Percentiles rank a stretch among this genome's conserved stretches.
These are phyloP conservation scores for Aquilaria malaccensis DNA, from an alignment of 345 rosid species.

Conservation along the genomic window DNA sequence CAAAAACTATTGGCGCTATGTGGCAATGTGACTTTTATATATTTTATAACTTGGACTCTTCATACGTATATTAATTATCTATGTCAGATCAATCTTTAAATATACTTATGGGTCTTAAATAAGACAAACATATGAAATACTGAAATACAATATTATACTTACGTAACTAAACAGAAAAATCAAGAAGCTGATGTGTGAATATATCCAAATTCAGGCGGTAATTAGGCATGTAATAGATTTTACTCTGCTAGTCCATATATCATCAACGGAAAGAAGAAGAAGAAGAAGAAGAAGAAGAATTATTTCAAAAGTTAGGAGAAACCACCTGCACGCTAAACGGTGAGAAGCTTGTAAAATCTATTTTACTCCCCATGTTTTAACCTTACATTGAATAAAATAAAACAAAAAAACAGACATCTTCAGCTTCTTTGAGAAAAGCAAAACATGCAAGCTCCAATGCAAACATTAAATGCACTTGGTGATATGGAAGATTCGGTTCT, in stretches of 20 bases:
- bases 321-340: conserved; percentile 6
- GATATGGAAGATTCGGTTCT: conserved; percentile 72
- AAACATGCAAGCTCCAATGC: conserved; percentile 36
- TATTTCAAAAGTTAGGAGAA: conserved; percentile 1
- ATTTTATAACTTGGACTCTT: too few species aligned
- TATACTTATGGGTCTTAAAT: too few species aligned
- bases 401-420: conserved; percentile 68
- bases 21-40: too few species aligned
- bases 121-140: too few species aligned
- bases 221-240: too few species aligned
- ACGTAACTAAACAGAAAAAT: too few species aligned
- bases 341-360: conserved; percentile 18
- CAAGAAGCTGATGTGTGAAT: not conserved
- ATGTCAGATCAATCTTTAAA: too few species aligned
- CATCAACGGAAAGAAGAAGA: too few species aligned
- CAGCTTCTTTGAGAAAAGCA: conserved; percentile 33
- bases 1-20: too few species aligned
- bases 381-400: conserved; percentile 5
- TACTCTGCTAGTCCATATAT: conserved; percentile 13
- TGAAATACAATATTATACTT: too few species aligned
- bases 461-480: conserved; percentile 46
- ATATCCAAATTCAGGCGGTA: conserved; percentile 16
- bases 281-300: too few species aligned
- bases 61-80: too few species aligned
- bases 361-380: conserved; percentile 6